Conservation (phyloP, 768 basidiomycete genomes). For the Auricularia auricula-judae region DNA sequence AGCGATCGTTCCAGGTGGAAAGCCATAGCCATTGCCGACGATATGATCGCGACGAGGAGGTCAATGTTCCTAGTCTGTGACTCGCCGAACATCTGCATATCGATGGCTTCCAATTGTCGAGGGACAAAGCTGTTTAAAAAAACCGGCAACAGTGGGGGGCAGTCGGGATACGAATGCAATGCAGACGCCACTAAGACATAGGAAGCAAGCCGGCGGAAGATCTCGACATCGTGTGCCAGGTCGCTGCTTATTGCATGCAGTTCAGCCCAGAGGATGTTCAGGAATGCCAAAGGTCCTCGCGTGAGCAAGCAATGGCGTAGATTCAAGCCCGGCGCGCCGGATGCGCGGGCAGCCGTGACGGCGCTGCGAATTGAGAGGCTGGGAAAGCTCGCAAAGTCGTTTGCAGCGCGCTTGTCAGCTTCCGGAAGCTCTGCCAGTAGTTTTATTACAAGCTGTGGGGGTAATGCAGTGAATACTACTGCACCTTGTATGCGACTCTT, state of each 20-base stretch:
- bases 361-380: not conserved
- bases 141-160: slow-evolving; percentile 59
- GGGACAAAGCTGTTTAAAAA: slow-evolving; percentile 64
- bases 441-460: too few relatives aligned
- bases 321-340: slow-evolving; percentile 55
- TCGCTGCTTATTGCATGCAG: slow-evolving; percentile 34
- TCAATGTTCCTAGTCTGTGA: slow-evolving; percentile 48
- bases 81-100: not conserved
- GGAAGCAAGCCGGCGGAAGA: slow-evolving; percentile 52
- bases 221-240: slow-evolving; percentile 46
- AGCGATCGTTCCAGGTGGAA: slow-evolving; percentile 64
- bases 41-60: slow-evolving; percentile 51
- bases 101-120: slow-evolving; percentile 23
- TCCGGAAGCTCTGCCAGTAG: not conserved
- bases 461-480: too few relatives aligned
- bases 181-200: slow-evolving; percentile 53
- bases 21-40: slow-evolving; percentile 54
- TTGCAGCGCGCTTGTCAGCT: not conserved
- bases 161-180: slow-evolving; percentile 28
- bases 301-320: slow-evolving; percentile 54
- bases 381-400: not conserved
- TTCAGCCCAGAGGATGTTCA: slow-evolving; percentile 60
- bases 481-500: not conserved
- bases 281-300: slow-evolving; percentile 47
- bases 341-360: slow-evolving; percentile 32